Evolutionary conservation across 2,329 filamentous ascomycete species (phyloP).

Genomic region (Neofusicoccum umdonicola): DNA sequence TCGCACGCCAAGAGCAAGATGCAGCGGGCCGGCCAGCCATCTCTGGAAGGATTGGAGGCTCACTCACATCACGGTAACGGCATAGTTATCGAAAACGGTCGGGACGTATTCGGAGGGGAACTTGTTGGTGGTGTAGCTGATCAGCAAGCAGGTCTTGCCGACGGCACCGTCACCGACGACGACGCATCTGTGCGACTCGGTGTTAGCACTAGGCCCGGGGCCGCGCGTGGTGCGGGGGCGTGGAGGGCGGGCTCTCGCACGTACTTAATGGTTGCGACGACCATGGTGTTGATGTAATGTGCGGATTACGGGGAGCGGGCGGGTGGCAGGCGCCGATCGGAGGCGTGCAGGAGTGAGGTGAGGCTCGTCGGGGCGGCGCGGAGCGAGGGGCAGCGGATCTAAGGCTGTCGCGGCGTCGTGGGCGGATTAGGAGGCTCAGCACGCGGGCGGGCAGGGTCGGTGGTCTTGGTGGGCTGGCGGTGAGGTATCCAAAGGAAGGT

Average conservation of each 20-base stretch:
- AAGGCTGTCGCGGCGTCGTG: conserved; percentile 16
- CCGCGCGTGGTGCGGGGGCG: background rate
- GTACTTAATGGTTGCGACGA: conserved; percentile 44
- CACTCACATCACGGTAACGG: conserved; percentile 91
- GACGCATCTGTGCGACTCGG: conserved; percentile 68
- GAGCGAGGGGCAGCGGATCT: conserved; percentile 23
- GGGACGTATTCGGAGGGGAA: conserved; percentile 99
- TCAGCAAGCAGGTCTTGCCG: conserved; percentile 97
- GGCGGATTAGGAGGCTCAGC: background rate
- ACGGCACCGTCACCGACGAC: conserved; percentile 99
- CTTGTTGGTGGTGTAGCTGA: conserved; percentile 99
- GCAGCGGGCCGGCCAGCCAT: background rate
- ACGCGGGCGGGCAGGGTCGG: background rate
- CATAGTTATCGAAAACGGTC: conserved; percentile 99
- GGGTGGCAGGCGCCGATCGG: conserved; percentile 20
- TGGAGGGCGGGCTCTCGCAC: conserved; percentile 18
- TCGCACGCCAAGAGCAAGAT: conserved; percentile 4
- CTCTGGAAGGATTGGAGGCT: background rate
- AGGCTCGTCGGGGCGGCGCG: conserved; percentile 5
- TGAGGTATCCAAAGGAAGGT: conserved; percentile 38
- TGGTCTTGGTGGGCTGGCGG: background rate
- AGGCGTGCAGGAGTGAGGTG: conserved; percentile 20
- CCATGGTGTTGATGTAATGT: conserved; percentile 29
- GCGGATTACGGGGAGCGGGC: conserved; percentile 2
- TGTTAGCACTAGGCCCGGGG: conserved; percentile 4